Conservation (phyloP, 2,329 filamentous ascomycete genomes). For the Colletotrichum sp. region DNA sequence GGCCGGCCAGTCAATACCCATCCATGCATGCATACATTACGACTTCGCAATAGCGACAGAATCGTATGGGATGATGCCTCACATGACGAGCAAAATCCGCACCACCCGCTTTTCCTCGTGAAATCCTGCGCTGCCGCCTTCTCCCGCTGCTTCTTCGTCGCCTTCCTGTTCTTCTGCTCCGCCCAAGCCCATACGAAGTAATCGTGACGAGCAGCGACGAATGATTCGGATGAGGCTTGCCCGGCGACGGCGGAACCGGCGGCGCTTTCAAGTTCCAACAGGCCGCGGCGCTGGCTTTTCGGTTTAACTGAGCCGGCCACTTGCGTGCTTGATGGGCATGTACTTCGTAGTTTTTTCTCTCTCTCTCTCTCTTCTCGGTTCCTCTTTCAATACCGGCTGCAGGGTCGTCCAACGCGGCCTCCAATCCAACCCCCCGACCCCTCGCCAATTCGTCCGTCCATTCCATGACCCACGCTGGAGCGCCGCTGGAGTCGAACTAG, state of each 20-base stretch:
- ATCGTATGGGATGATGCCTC: constrained; percentile 18
- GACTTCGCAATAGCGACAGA: constrained; percentile 9
- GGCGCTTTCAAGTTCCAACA: neutral
- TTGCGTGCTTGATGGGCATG: neutral
- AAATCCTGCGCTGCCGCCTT: neutral
- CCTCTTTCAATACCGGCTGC: constrained; percentile 20
- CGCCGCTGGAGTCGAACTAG: neutral
- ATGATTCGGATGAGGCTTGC: neutral
- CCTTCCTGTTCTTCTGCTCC: neutral
- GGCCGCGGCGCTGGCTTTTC: neutral
- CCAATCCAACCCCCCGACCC: neutral
- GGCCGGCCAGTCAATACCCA: neutral
- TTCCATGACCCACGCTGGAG: constrained; percentile 8
- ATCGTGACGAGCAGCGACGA: neutral
- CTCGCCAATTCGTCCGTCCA: constrained; percentile 1
- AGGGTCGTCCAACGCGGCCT: constrained; percentile 6
- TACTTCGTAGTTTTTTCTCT: neutral
- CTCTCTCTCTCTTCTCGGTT: neutral
- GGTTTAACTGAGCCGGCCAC: neutral
- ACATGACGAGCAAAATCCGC: constrained; percentile 20
- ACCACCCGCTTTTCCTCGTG: constrained; percentile 14
- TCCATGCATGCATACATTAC: constrained; percentile 6
- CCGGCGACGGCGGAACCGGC: neutral
- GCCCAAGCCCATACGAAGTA: neutral
- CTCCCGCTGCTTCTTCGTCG: neutral